Percentiles rank a stretch among this genome's conserved stretches.
phyloP scores from a whole-genome alignment of 1,284 basidiomycete species.

The Ganoderma sp. region DNA sequence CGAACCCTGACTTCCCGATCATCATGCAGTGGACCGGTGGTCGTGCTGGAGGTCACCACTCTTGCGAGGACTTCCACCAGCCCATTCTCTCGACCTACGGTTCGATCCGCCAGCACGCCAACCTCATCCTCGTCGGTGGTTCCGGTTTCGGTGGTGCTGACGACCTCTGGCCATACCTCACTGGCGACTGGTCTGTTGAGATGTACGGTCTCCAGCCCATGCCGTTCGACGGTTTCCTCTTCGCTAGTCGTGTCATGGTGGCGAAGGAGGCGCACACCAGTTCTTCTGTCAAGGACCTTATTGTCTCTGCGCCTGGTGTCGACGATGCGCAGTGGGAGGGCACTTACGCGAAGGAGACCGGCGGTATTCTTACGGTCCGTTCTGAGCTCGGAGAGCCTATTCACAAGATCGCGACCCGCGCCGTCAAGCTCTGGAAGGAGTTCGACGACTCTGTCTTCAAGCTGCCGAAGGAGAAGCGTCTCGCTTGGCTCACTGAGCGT shows the following conservation, averaged over 20 bases:
- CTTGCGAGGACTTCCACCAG: slow-evolving; percentile 98
- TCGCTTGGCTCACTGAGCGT: slow-evolving; percentile 85
- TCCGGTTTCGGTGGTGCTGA: slow-evolving; percentile 96
- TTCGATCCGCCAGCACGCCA: slow-evolving; percentile 86
- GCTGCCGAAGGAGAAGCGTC: slow-evolving; percentile 93
- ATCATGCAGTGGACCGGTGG: slow-evolving; percentile 99
- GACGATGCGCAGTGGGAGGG: slow-evolving; percentile 93
- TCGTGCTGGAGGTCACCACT: slow-evolving; percentile 98
- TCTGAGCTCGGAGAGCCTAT: slow-evolving; percentile 99
- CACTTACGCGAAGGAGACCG: slow-evolving; percentile 93
- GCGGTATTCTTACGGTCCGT: slow-evolving; percentile 95
- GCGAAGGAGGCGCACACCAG: slow-evolving; percentile 98
- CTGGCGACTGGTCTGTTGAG: slow-evolving; percentile 92
- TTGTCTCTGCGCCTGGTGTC: slow-evolving; percentile 93
- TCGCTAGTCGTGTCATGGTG: slow-evolving; percentile 96
- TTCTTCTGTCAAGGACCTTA: slow-evolving; percentile 94
- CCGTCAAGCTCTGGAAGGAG: slow-evolving; percentile 97
- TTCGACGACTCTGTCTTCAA: slow-evolving; percentile 97
- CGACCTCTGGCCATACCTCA: slow-evolving; percentile 97
- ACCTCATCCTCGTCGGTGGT: slow-evolving; percentile 93
- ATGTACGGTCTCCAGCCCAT: slow-evolving; percentile 90
- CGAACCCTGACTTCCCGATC: slow-evolving; percentile 97
- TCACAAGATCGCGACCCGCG: slow-evolving; percentile 98
- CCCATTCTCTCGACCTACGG: slow-evolving; percentile 92
- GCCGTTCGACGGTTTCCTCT: slow-evolving; percentile 98